These are phyloP conservation scores for Tetrastigma voinierianum DNA, from an alignment of 164 flowering plant species.

Conservation along the genomic window DNA sequence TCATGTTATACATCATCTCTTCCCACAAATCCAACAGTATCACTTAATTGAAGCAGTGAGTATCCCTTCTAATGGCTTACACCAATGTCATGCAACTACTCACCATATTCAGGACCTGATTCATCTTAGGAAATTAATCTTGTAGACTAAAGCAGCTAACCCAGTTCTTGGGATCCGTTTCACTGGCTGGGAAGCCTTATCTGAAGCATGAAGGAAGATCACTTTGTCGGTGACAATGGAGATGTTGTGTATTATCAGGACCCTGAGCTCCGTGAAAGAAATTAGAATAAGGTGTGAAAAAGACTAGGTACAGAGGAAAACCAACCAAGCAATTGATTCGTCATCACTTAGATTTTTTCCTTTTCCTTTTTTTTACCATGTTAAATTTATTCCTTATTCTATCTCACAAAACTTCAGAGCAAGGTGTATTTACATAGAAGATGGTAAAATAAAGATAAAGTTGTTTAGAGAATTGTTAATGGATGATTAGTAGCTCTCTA, in stretches of 20 bases:
- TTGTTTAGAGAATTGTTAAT: no score
- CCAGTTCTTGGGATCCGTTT: conserved; percentile 57
- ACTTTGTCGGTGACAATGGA: conserved; percentile 52
- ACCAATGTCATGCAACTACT: no score
- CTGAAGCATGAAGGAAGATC: conserved; percentile 48
- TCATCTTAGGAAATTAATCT: not conserved
- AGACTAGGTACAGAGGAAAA: not conserved
- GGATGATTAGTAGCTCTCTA: no score
- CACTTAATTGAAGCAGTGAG: conserved; percentile 66
- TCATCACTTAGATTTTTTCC: not conserved
- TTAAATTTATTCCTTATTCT: not conserved
- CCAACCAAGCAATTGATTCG: not conserved
- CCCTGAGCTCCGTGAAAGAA: conserved; percentile 14
- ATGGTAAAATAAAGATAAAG: no score
- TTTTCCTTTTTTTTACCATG: no score
- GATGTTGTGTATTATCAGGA: conserved; percentile 60
- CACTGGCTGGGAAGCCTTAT: conserved; percentile 39
- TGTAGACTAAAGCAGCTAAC: conserved; percentile 59
- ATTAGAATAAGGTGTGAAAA: conserved; percentile 8
- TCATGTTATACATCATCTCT: conserved; percentile 69
- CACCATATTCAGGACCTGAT: no score
- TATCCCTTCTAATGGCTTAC: conserved; percentile 9
- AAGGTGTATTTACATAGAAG: not conserved
- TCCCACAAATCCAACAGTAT: conserved; percentile 71
- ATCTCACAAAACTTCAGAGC: not conserved